These are phyloP conservation scores for Leccinum disarticulatum DNA, from an alignment of 768 basidiomycete genomes.

Conservation along the genomic window DNA sequence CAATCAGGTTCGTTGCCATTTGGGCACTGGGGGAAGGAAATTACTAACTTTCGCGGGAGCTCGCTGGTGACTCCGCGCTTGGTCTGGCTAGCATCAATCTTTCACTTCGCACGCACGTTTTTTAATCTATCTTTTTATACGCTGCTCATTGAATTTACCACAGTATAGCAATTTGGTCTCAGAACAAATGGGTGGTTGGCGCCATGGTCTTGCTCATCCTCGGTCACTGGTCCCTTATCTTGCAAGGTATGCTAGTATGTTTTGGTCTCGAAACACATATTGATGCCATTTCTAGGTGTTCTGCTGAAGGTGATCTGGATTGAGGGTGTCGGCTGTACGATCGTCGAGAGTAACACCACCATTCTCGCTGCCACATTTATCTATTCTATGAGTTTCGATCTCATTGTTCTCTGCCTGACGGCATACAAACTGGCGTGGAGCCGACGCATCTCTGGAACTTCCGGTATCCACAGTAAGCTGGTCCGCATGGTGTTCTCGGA, in stretches of 20 bases:
- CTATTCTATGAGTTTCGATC: slow-evolving; percentile 75
- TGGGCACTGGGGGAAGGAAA: not conserved
- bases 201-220: slow-evolving; percentile 54
- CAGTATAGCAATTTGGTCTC: slow-evolving; percentile 67
- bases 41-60: slow-evolving; percentile 21
- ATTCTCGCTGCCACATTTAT: slow-evolving; percentile 70
- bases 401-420: slow-evolving; percentile 57
- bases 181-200: slow-evolving; percentile 51
- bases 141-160: slow-evolving; percentile 13
- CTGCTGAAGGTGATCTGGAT: slow-evolving; percentile 58
- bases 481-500: slow-evolving; percentile 67
- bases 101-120: slow-evolving; percentile 43
- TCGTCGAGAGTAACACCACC: slow-evolving; percentile 58
- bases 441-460: slow-evolving; percentile 12
- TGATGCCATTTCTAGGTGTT: slow-evolving; percentile 42
- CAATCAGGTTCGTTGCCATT: slow-evolving; percentile 38
- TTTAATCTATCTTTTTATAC: not conserved
- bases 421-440: slow-evolving; percentile 53
- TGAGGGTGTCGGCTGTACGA: slow-evolving; percentile 49
- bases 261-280: not conserved
- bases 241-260: slow-evolving; percentile 48
- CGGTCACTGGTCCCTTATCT: slow-evolving; percentile 69
- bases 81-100: slow-evolving; percentile 49
- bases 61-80: slow-evolving; percentile 44
- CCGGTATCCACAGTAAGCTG: slow-evolving; percentile 44